Conservation (phyloP, 371 early-diverging fungal genomes). For the Rhizomucor pusillus region DNA sequence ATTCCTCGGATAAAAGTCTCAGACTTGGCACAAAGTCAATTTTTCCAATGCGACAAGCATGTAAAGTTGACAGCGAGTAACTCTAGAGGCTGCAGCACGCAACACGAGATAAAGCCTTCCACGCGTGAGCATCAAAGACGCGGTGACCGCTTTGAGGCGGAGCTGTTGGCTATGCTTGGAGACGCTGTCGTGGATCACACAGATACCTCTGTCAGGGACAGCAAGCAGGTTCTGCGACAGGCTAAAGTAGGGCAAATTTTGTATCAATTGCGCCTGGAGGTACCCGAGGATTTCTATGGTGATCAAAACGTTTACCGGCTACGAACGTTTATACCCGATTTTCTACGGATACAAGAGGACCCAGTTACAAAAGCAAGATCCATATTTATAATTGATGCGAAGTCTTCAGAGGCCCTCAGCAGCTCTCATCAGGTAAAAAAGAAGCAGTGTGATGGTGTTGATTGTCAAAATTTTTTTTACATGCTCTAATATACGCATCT, state of each 20-base stretch:
- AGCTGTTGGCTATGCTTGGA: conserved; percentile 23
- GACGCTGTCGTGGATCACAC: conserved; percentile 31
- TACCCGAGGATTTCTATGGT: conserved; percentile 39
- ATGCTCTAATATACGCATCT: no score
- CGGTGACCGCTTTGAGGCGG: conserved; percentile 26
- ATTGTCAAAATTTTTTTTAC: no score
- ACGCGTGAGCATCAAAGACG: conserved; percentile 17
- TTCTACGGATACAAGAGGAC: conserved; percentile 39
- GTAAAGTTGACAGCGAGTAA: conserved; percentile 5
- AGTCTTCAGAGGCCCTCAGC: conserved; percentile 40
- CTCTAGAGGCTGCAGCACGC: not conserved
- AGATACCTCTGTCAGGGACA: conserved; percentile 21
- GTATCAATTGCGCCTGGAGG: conserved; percentile 38
- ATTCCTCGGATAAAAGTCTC: conserved; percentile 15
- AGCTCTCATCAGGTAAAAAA: conserved; percentile 43
- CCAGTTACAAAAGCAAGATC: conserved; percentile 20
- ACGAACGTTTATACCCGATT: conserved; percentile 47
- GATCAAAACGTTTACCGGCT: conserved; percentile 32
- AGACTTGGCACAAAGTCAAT: conserved; percentile 16
- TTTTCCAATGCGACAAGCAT: conserved; percentile 22
- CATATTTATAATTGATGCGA: conserved; percentile 52
- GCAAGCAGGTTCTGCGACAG: conserved; percentile 27
- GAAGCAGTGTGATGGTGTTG: not conserved
- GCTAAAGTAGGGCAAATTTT: conserved; percentile 35
- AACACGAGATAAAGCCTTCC: not conserved